These are phyloP conservation scores for Isoetes engelmannii DNA, from an alignment of 83 land plant species.

Conservation along the genomic window DNA sequence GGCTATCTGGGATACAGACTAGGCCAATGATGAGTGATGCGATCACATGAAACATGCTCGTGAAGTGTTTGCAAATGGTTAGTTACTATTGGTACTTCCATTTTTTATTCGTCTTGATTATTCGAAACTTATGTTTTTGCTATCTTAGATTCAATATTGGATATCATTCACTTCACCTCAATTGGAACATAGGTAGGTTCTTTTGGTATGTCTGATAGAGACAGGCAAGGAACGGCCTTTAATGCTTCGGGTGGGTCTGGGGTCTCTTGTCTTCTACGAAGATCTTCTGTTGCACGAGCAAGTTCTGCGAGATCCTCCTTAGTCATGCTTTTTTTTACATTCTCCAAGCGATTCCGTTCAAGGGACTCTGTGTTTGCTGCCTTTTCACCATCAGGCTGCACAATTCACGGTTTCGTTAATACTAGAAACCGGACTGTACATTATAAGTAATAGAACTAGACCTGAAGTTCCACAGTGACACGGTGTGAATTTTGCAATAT, in stretches of 20 bases:
- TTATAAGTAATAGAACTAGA: slow-evolving; percentile 10
- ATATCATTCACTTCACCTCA: slow-evolving; percentile 33
- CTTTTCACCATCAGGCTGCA: slow-evolving; percentile 93
- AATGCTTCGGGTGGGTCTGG: slow-evolving; percentile 98
- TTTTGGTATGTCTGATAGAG: slow-evolving; percentile 80
- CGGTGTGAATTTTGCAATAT: slow-evolving; percentile 81
- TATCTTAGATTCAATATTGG: too few species aligned
- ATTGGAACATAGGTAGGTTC: slow-evolving; percentile 64
- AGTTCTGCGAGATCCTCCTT: slow-evolving; percentile 89
- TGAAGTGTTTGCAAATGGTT: too few species aligned
- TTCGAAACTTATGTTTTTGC: too few species aligned
- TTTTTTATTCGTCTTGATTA: too few species aligned
- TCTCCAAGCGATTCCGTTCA: slow-evolving; percentile 57
- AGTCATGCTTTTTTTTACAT: slow-evolving; percentile 78
- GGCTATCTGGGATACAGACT: too few species aligned
- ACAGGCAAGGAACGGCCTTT: slow-evolving; percentile 76
- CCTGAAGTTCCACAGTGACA: slow-evolving; percentile 93
- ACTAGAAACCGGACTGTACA: background rate
- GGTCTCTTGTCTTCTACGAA: slow-evolving; percentile 86
- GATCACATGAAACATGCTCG: too few species aligned
- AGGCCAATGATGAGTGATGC: too few species aligned
- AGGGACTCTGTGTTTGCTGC: slow-evolving; percentile 68
- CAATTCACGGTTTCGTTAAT: background rate
- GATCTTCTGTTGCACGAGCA: slow-evolving; percentile 82
- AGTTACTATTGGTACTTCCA: too few species aligned